A percentile compares a stretch with the other conserved stretches of the same genome.
Conservation (phyloP, 2,329 filamentous ascomycete genomes). For the Penicillium sp. region DNA sequence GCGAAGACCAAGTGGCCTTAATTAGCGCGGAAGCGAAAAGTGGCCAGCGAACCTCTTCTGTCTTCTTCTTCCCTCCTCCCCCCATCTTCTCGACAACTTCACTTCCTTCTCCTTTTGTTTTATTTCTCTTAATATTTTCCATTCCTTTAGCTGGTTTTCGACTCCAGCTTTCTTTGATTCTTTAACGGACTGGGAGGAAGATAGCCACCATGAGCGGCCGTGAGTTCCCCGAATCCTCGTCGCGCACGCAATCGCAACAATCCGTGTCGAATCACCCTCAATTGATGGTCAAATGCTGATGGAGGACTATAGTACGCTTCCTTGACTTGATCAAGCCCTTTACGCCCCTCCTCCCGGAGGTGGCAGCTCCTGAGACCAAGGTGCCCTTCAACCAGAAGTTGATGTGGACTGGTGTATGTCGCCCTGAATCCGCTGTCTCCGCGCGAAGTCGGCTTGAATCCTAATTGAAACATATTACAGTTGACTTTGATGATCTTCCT, state of each 20-base stretch:
- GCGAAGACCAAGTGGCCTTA: slow-evolving; percentile 40
- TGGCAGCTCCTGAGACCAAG: slow-evolving; percentile 97
- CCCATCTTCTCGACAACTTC: slow-evolving; percentile 22
- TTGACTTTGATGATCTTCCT: slow-evolving; percentile 97
- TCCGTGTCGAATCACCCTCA: slow-evolving; percentile 15
- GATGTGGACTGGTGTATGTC: slow-evolving; percentile 78
- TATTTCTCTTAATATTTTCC: slow-evolving; percentile 25
- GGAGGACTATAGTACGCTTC: slow-evolving; percentile 72
- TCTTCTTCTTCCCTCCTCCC: slow-evolving; percentile 24
- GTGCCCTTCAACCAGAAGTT: slow-evolving; percentile 98
- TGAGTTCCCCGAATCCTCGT: slow-evolving; percentile 40
- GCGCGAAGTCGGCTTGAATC: slow-evolving; percentile 8
- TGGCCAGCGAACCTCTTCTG: slow-evolving; percentile 34
- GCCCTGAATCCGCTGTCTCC: slow-evolving; percentile 7
- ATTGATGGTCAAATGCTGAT: slow-evolving; percentile 29
- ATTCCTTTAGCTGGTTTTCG: slow-evolving; percentile 35
- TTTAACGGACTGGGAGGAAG: slow-evolving; percentile 32
- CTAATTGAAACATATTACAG: slow-evolving; percentile 31
- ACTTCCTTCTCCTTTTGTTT: slow-evolving; percentile 21
- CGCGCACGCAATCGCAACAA: slow-evolving; percentile 30
- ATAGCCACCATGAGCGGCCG: slow-evolving; percentile 57
- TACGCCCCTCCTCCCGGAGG: slow-evolving; percentile 98
- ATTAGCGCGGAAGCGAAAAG: slow-evolving; percentile 38
- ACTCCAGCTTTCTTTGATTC: slow-evolving; percentile 31
- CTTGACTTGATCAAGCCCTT: slow-evolving; percentile 99